Base-by-base conservation (phyloP, 148 eudicot species). In the Camellia lanceoleosa region DNA sequence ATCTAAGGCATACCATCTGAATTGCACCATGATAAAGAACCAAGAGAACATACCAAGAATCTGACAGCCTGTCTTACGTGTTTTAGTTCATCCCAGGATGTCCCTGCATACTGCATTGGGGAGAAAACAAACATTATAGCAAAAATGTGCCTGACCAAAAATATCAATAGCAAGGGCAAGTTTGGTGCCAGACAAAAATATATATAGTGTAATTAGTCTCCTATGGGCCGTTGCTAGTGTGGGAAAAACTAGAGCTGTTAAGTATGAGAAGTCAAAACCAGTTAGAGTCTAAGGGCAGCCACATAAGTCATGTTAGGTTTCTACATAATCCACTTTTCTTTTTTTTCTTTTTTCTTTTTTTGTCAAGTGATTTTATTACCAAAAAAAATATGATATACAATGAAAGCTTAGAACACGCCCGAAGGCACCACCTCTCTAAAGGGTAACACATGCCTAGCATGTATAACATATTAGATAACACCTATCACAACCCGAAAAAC, bases 71-170 rank as follows among this genome's bases (percentile, higher is more conserved):
- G 95, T 58, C 91, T 88, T 72, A 85, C 82, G 79, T 89, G 91
- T 79, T 81, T 93, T 70, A 93, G 85, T 89, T 95, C 99, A 85
- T 95, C 93, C 93, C 92, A 92, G n/a, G 98, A 83, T 73, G 89
- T 83, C n/a, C 78, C 97, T 75, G 81, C 90, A 89, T 81, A 88
- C 99, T 95, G 92, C 73, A 87, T 55, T 44, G 41, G 30, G 67
- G 83, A 79, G 75, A 79, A 49, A 70, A 23, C 72, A 77, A 69
- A 68, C 46, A 76, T 52, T 30, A 23, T 5, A 51, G 67, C 46
- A 10, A 44, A 76, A 47, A 13, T 43, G 8, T 49, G 47, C 47
- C 5, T 58, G 44, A 76, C 18, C 4, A 19, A 60, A 70, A 46
- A 16, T 30, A n/a, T 15, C 3, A 18, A 3, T 7, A 8, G 30